Evolutionary conservation across 768 basidiomycete genomes (phyloP).

Genomic region (Leucocoprinus birnbaumii): DNA sequence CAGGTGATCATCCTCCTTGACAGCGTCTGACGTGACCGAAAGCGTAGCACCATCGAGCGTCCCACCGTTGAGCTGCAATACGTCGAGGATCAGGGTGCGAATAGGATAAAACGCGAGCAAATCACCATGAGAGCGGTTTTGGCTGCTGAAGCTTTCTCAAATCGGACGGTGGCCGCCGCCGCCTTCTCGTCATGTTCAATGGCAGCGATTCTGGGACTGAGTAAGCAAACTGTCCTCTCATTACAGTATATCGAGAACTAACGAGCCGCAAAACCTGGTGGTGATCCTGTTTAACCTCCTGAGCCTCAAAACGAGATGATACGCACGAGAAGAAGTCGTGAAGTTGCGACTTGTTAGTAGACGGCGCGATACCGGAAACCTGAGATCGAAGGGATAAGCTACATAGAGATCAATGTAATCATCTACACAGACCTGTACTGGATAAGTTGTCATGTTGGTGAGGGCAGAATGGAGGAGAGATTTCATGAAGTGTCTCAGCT

Average conservation of each 20-base stretch:
- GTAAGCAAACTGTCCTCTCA: background rate
- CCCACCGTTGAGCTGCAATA: constrained; percentile 68
- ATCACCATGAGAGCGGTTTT: constrained; percentile 82
- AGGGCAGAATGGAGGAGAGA: constrained; percentile 16
- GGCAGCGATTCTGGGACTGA: constrained; percentile 51
- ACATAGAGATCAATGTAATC: background rate
- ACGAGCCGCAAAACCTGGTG: constrained; percentile 85
- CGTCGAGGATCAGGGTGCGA: background rate
- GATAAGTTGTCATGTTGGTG: constrained; percentile 38
- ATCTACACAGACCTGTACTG: constrained; percentile 40
- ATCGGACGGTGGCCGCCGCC: constrained; percentile 64
- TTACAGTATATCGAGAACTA: constrained; percentile 18
- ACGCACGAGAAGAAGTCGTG: constrained; percentile 80
- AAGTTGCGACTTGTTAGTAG: constrained; percentile 66
- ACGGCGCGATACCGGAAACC: constrained; percentile 70
- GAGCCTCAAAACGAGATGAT: constrained; percentile 1
- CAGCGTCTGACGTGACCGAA: constrained; percentile 65
- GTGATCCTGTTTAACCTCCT: constrained; percentile 11
- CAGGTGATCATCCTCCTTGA: constrained; percentile 46
- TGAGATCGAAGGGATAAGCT: constrained; percentile 21
- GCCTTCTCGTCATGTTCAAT: constrained; percentile 47
- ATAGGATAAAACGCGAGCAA: background rate
- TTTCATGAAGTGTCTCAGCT: constrained; percentile 17
- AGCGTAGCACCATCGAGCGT: constrained; percentile 71
- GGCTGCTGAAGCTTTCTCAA: constrained; percentile 81